Conservation (phyloP, 2,329 filamentous ascomycete species). For the Tolypocladium ophioglossoides region DNA sequence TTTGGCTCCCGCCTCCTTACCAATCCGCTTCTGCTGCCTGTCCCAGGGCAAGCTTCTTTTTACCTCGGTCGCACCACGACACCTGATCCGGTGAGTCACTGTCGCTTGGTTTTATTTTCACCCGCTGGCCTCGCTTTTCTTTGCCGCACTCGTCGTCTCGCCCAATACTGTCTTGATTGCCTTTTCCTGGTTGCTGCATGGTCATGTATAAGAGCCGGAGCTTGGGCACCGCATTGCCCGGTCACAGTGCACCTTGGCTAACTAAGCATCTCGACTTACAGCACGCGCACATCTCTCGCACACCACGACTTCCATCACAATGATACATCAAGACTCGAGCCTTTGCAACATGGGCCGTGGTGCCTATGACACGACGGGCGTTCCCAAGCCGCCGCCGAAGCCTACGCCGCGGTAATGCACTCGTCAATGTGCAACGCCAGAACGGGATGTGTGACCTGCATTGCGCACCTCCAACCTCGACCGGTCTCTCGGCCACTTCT, state of each 20-base stretch:
- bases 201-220: not conserved
- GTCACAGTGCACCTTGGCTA: not conserved
- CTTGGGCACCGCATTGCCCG: not conserved
- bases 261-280: not conserved
- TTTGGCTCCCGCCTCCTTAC: conserved; percentile 15
- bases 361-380: conserved; percentile 40
- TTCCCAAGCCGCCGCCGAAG: conserved; percentile 34
- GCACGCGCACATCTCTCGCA: not conserved
- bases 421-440: not conserved
- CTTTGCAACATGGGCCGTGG: conserved; percentile 38
- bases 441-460: not conserved
- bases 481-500: conserved; percentile 2
- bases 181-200: not conserved
- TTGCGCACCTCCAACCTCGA: not conserved
- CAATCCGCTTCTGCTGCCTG: conserved; percentile 5
- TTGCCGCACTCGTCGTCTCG: conserved; percentile 2
- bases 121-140: conserved; percentile 6
- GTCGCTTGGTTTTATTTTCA: conserved; percentile 14
- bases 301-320: conserved; percentile 15
- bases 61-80: conserved; percentile 17
- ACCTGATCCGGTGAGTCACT: conserved; percentile 22
- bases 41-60: conserved; percentile 10
- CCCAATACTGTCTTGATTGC: not conserved
- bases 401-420: conserved; percentile 26
- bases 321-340: conserved; percentile 23